Evolutionary conservation across 179 eudicot genomes (phyloP).

Genomic region (Amaranthus tricolor): DNA sequence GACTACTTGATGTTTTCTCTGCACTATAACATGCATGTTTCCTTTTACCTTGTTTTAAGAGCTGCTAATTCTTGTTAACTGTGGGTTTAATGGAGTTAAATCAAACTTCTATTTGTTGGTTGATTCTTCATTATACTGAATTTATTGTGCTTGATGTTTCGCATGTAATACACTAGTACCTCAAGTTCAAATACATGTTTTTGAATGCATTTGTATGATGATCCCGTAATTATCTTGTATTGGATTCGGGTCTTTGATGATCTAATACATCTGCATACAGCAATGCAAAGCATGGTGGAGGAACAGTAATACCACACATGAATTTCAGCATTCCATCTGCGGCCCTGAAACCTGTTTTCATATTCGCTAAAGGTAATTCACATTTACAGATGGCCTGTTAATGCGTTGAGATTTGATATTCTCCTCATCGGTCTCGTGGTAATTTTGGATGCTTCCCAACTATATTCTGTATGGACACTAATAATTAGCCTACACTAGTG

Average conservation of each 20-base stretch:
- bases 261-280: slow-evolving; percentile 35
- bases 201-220: background rate
- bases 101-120: background rate
- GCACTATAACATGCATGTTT: background rate
- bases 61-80: background rate
- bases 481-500: background rate
- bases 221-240: background rate
- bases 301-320: slow-evolving; percentile 76
- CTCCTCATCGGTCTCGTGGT: background rate
- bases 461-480: background rate
- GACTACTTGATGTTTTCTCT: background rate
- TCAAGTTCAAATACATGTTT: background rate
- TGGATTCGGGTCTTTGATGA: background rate
- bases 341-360: slow-evolving; percentile 69
- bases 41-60: background rate
- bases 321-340: slow-evolving; percentile 96
- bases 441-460: background rate
- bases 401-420: background rate
- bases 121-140: background rate
- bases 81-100: background rate
- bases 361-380: slow-evolving; percentile 64
- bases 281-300: slow-evolving; percentile 91
- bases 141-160: background rate
- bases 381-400: background rate
- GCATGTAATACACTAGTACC: background rate